Evolutionary conservation across 352 stramenopile species (phyloP), one percentile per base, ranked within the genome.

Genomic region (Phytophthora brassicae): DNA sequence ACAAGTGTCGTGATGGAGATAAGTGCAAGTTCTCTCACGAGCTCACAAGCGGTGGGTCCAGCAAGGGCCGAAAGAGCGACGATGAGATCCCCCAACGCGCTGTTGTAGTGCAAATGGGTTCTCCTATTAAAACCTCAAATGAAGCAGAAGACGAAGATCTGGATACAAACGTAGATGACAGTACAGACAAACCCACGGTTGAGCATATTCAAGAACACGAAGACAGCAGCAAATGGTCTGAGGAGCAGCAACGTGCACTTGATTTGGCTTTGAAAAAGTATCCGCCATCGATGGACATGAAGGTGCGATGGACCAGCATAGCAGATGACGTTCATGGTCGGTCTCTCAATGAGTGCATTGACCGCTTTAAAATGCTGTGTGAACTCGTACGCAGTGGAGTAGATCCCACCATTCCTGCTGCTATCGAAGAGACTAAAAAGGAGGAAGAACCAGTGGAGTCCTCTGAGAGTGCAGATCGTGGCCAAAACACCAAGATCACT

Each of bases 331-430:
- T 95, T 6, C 66, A 86, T 0, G 79, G 67, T 22, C 87, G 84
- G 26, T 83, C 79, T 7, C 49, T 95, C 28, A 92, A 89, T 55
- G 82, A 95, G 29, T 95, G 86, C 44, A 91, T 95, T 43, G 84
- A 92, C 35, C 82, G 86, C 3, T 95, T 86, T 56, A 87, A 92
- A 62, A 51, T 77, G 35, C 55, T 95, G 2, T 82, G 75, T 35
- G 58, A 76, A 19, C 46, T 90, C 26, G 62, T 93, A 0, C 74
- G 76, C 20, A 71, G 52, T 19, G 64, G 64, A 16, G 60, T 77
- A 31, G 64, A 74, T 48, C 60, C 35, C 11, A 57, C 38, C 14
- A 52, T 24, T 17, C 16, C 31, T 22, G 36, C 20, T 6, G 44
- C 39, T 8, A 39, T 45, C 43, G 31, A 36, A 3, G 56, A 61